phyloP scores from a whole-genome alignment of 2,329 filamentous ascomycete species.

The Davidsoniella eucalypti region DNA sequence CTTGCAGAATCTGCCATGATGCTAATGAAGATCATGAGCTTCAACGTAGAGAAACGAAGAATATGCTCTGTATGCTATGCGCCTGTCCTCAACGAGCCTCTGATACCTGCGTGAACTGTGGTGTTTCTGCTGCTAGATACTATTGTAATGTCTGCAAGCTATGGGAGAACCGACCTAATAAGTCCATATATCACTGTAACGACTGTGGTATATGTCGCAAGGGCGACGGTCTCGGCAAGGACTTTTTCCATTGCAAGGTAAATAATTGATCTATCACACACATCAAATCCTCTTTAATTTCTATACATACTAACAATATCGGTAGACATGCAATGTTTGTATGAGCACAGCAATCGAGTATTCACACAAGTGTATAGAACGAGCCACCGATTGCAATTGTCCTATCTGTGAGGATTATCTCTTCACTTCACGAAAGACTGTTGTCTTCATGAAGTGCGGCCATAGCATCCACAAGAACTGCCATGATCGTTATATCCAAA shows the following conservation, averaged over 20 bases:
- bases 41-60: constrained; percentile 66
- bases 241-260: constrained; percentile 97
- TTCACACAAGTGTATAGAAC: constrained; percentile 85
- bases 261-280: constrained; percentile 13
- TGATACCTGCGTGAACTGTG: constrained; percentile 64
- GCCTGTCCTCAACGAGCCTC: constrained; percentile 66
- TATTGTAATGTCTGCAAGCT: constrained; percentile 92
- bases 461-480: constrained; percentile 90
- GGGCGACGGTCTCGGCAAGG: constrained; percentile 81
- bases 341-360: constrained; percentile 75
- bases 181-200: constrained; percentile 87
- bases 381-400: constrained; percentile 87
- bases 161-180: constrained; percentile 85
- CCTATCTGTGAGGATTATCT: constrained; percentile 95
- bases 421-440: constrained; percentile 75
- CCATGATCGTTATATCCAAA: constrained; percentile 66
- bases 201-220: constrained; percentile 93
- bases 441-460: constrained; percentile 89
- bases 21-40: constrained; percentile 62
- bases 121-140: constrained; percentile 64
- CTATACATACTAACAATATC: constrained; percentile 12
- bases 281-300: neutral
- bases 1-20: constrained; percentile 90
- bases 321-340: constrained; percentile 75
- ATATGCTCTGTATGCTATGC: constrained; percentile 98